Evolutionary conservation across 306 rosid genomes (phyloP).

Genomic region (Castanea mollissima): DNA sequence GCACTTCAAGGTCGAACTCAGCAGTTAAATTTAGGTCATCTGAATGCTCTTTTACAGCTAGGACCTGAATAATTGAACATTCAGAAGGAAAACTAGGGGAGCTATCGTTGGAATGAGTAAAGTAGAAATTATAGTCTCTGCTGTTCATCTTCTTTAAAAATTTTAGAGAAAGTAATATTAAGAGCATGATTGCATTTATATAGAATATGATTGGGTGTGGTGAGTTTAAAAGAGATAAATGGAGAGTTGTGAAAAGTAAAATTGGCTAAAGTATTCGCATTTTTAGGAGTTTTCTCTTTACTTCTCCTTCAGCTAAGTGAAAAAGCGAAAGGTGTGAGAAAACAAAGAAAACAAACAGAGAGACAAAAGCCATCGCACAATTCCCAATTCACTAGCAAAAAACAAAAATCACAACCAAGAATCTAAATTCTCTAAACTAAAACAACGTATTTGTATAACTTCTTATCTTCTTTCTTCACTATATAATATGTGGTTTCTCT

Average conservation of each 20-base stretch:
- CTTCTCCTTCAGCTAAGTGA: neutral
- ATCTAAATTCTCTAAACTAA: too few relatives aligned
- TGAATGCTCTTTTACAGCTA: neutral
- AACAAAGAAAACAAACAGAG: conserved; percentile 5
- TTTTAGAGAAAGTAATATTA: neutral
- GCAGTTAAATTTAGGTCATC: too few relatives aligned
- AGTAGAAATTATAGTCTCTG: conserved; percentile 11
- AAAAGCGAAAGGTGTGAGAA: conserved; percentile 10
- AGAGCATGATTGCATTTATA: neutral
- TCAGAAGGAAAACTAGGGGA: conserved; percentile 2
- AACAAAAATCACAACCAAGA: too few relatives aligned
- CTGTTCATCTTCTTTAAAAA: neutral
- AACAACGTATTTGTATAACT: neutral
- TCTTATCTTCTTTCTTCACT: neutral
- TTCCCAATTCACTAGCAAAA: neutral
- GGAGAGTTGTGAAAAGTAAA: neutral
- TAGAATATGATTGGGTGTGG: neutral
- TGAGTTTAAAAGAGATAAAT: conserved; percentile 11
- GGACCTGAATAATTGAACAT: too few relatives aligned
- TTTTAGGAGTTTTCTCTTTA: neutral
- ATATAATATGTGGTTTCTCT: neutral
- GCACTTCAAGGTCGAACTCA: too few relatives aligned
- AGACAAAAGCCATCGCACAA: conserved; percentile 5
- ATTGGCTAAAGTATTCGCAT: neutral
- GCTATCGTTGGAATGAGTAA: neutral